phyloP scores from a whole-genome alignment of 2,329 filamentous ascomycete genomes.

The Monosporascus sp. region DNA sequence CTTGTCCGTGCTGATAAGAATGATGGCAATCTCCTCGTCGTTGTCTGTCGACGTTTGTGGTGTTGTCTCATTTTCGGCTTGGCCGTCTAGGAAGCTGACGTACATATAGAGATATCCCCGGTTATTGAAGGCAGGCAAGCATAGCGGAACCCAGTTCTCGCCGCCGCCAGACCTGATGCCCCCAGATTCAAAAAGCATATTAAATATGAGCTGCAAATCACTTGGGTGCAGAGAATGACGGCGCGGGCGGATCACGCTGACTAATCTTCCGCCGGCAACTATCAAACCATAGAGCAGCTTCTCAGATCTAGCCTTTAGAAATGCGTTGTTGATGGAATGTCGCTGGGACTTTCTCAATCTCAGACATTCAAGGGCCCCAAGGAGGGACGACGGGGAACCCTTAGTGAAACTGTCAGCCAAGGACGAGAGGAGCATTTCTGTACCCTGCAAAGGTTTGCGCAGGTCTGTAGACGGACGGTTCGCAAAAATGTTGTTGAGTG shows the following conservation, averaged over 20 bases:
- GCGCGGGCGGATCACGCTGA: conserved; percentile 90
- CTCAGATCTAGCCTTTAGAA: conserved; percentile 71
- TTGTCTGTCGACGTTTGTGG: conserved; percentile 52
- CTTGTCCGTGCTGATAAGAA: conserved; percentile 87
- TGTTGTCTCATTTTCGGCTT: conserved; percentile 37
- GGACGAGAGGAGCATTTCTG: conserved; percentile 83
- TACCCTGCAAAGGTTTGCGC: conserved; percentile 82
- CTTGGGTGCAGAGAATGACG: conserved; percentile 94
- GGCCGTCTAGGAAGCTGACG: conserved; percentile 81
- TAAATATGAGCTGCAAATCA: conserved; percentile 94
- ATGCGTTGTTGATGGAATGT: conserved; percentile 76
- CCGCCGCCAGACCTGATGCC: conserved; percentile 84
- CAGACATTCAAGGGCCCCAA: conserved; percentile 91
- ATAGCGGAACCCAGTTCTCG: conserved; percentile 96
- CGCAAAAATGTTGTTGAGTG: conserved; percentile 79
- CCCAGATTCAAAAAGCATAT: conserved; percentile 96
- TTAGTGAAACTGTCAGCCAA: conserved; percentile 91
- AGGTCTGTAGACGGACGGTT: conserved; percentile 91
- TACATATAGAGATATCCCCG: conserved; percentile 98
- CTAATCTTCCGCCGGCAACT: conserved; percentile 84
- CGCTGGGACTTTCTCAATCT: conserved; percentile 84
- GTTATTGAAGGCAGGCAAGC: conserved; percentile 94
- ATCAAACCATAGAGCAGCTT: conserved; percentile 88
- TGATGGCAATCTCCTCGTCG: conserved; percentile 78
- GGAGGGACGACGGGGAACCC: conserved; percentile 80